Evolutionary conservation across 805 yeast genomes (phyloP), one percentile per base, ranked within the genome.

Genomic region (Diddensiella transvaalensis): DNA sequence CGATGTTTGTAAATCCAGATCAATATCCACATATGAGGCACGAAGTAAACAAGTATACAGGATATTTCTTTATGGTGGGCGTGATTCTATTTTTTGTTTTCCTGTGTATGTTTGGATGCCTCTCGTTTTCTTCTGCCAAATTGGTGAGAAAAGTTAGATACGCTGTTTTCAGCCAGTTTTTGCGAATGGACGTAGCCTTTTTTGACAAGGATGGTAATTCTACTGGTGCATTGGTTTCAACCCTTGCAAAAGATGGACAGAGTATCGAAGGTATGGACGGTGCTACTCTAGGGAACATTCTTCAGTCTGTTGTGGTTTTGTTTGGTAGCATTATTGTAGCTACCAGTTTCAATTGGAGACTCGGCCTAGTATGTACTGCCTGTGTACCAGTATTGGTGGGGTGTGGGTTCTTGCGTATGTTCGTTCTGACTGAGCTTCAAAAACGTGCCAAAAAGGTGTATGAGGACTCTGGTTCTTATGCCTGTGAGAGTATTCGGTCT

Each of bases 251-350:
- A 42, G 73, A 69, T 43, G 72, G 70, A 6, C 67, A 66, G 46
- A 63, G 66, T 17, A 63, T 67, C 10, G 66, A 69, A 39, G 72
- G 72, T 30, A 55, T 69, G 3, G 69, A 70, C 11, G 73, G 73
- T 18, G 68, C 72, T 4, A 69, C 73, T 1, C 54, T 69, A 40
- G 73, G 71, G 4, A 72, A 68, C 49, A 61, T 69, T 41, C 51
- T 67, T 51, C 59, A 61, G 44, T 65, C 68, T 0, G 15, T 65
- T 23, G 65, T 69, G 10, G 69, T 70, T 8, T 54, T 71, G 5
- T 49, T 69, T 45, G 71, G 61, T 26, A 74, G 75, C 40, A 57
- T 67, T 19, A 65, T 66, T 29, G 56, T 71, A 10, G 69, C 71
- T 15, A 61, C 71, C 47, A 65, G 66, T 3, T 56, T 67, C 50